Evolutionary conservation across 768 basidiomycete species (phyloP).

Genomic region (Piloderma croceum): DNA sequence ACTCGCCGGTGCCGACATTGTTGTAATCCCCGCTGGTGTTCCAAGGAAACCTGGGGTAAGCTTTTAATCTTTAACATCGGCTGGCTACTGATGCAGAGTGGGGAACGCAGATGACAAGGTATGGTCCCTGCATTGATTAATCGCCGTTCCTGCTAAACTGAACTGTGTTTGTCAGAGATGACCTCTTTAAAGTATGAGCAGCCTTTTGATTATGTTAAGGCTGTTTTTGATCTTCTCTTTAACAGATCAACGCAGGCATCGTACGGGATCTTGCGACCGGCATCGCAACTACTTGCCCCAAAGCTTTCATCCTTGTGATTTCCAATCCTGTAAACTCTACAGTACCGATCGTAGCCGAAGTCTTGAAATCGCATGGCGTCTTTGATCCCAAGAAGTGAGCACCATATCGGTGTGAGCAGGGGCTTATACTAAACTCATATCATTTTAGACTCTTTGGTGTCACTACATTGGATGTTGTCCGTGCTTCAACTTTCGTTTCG

Average conservation of each 20-base stretch:
- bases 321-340: constrained; percentile 99
- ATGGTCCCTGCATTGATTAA: constrained; percentile 15
- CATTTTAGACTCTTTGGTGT: constrained; percentile 86
- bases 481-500: constrained; percentile 92
- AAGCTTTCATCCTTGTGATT: constrained; percentile 92
- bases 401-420: background rate
- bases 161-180: constrained; percentile 55
- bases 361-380: constrained; percentile 87
- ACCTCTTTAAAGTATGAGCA: constrained; percentile 83
- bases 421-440: constrained; percentile 3
- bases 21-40: constrained; percentile 95
- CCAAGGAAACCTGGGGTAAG: constrained; percentile 91
- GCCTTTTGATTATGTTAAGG: background rate
- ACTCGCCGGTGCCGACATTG: constrained; percentile 79
- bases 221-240: constrained; percentile 2
- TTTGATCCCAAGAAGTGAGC: constrained; percentile 86
- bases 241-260: constrained; percentile 95
- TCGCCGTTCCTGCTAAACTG: constrained; percentile 2
- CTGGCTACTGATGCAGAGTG: constrained; percentile 9
- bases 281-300: constrained; percentile 77
- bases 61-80: constrained; percentile 11
- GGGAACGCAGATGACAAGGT: constrained; percentile 50
- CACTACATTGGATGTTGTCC: constrained; percentile 95
- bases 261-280: constrained; percentile 89
- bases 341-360: constrained; percentile 93